Percentiles rank a stretch among this genome's conserved stretches.
phyloP scores from a whole-genome alignment of 1,284 basidiomycete genomes.

The Malassezia psittaci region DNA sequence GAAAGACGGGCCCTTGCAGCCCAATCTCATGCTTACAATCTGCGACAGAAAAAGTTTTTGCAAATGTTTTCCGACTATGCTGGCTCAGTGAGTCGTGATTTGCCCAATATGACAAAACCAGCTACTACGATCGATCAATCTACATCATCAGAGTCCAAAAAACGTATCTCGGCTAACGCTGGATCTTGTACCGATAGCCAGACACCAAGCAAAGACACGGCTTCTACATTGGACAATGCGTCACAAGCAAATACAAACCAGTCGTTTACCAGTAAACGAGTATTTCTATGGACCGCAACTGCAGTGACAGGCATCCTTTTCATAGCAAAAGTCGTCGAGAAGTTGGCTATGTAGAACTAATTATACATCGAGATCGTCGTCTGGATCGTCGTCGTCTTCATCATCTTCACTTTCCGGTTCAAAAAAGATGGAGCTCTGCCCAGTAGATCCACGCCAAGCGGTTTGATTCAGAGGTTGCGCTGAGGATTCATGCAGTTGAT shows the following conservation, averaged over 20 bases:
- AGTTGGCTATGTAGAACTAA: background rate
- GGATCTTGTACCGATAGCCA: too few relatives aligned
- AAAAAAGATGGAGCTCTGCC: constrained; percentile 38
- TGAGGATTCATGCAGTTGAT: constrained; percentile 19
- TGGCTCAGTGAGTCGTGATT: constrained; percentile 18
- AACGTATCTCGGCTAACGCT: too few relatives aligned
- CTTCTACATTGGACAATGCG: background rate
- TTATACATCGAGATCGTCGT: constrained; percentile 38
- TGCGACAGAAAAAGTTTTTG: constrained; percentile 63
- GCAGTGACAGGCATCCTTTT: constrained; percentile 47
- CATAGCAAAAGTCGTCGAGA: constrained; percentile 47
- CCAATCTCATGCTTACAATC: constrained; percentile 74
- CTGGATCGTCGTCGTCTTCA: constrained; percentile 43
- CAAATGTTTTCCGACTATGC: constrained; percentile 42
- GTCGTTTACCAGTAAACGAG: background rate
- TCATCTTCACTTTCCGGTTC: constrained; percentile 41
- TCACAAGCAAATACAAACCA: background rate
- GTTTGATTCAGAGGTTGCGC: background rate
- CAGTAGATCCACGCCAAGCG: constrained; percentile 23
- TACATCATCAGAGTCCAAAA: too few relatives aligned
- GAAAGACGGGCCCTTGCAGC: constrained; percentile 69
- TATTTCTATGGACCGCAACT: background rate
- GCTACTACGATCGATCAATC: background rate
- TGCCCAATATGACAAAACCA: constrained; percentile 38
- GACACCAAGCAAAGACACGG: background rate